Base-by-base conservation (phyloP, 78 protist genomes). In the Dictyostelium intermedium region DNA sequence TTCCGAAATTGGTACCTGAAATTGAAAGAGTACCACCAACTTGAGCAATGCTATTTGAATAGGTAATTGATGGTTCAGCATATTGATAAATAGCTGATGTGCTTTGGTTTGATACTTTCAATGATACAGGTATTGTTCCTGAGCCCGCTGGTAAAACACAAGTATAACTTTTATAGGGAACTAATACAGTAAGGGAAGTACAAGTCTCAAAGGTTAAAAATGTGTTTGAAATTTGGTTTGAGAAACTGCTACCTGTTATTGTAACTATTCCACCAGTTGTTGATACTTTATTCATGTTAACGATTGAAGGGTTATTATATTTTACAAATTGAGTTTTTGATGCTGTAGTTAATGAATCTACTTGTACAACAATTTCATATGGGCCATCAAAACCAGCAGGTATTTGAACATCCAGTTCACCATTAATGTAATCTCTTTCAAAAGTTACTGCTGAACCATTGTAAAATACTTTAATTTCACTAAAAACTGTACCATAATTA, bases 311-410 rank as follows among this genome's bases (percentile, higher is more conserved):
- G n/a, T 77, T 11, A 47, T 37, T 10, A 66, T 83, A 83, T 20
- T 66, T 34, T 9, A 83, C 14, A 66, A 23, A 83, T 66, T 83
- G 89, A 60, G 89, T 27, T 5, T 69, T 69, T 13, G 72, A 8
- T 3, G 89, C 2, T 25, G 89, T 83, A 25, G 34, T 13, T 8
- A n/a, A 25, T 16, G 23, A 6, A 41, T 43, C 89, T 0, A 83
- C 79, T 14, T 18, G 25, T 4, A 83, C 89, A n/a, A 30, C 27
- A 0, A 83, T 83, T 25, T 39, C 45, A 41, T 41, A 83, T 23
- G 89, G 89, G 18, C 89, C 89, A 66, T 66, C 72, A 27, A 35
- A 66, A 27, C 89, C 89, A 14, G 41, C 9, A 1, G 89, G 80
- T 5, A 83, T 41, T 66, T 66, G 14, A 14, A 27, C 79, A 41